Conservation (phyloP, 805 yeast species). For the Candida manassasensis region DNA sequence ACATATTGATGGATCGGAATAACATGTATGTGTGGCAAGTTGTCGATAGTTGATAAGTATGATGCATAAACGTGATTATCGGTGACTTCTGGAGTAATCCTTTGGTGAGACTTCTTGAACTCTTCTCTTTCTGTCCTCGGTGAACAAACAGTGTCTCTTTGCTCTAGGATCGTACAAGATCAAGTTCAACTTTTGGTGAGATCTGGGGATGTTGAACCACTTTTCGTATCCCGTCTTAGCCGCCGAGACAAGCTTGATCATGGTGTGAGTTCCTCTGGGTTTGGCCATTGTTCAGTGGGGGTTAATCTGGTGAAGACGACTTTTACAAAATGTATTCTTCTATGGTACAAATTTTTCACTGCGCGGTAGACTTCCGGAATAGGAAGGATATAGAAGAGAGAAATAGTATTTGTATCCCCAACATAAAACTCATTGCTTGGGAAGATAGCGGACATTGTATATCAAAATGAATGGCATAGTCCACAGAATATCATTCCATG, state of each 20-base stretch:
- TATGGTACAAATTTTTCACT: slow-evolving; percentile 2
- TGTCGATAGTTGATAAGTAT: too few species aligned
- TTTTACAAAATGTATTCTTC: too few species aligned
- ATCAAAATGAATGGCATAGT: too few species aligned
- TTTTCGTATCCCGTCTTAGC: slow-evolving; percentile 89
- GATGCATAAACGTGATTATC: too few species aligned
- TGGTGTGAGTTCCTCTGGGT: slow-evolving; percentile 72
- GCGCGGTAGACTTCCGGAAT: slow-evolving; percentile 7
- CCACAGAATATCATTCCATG: too few species aligned
- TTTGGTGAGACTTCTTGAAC: slow-evolving; percentile 45
- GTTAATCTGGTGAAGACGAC: too few species aligned
- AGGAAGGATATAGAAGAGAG: slow-evolving; percentile 1
- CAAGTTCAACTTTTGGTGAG: slow-evolving; percentile 72
- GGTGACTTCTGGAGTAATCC: slow-evolving; percentile 29
- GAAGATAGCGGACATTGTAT: too few species aligned
- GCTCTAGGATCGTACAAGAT: slow-evolving; percentile 84
- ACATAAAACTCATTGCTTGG: too few species aligned
- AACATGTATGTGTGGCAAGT: too few species aligned
- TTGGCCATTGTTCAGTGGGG: slow-evolving; percentile 26
- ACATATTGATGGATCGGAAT: too few species aligned
- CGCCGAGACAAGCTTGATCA: slow-evolving; percentile 80
- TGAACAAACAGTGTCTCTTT: slow-evolving; percentile 85
- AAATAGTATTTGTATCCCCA: too few species aligned
- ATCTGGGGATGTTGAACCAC: slow-evolving; percentile 76
- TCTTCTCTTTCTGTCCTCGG: slow-evolving; percentile 84